Evolutionary conservation across 768 basidiomycete genomes (phyloP).

Genomic region (Fomitopsis serialis): DNA sequence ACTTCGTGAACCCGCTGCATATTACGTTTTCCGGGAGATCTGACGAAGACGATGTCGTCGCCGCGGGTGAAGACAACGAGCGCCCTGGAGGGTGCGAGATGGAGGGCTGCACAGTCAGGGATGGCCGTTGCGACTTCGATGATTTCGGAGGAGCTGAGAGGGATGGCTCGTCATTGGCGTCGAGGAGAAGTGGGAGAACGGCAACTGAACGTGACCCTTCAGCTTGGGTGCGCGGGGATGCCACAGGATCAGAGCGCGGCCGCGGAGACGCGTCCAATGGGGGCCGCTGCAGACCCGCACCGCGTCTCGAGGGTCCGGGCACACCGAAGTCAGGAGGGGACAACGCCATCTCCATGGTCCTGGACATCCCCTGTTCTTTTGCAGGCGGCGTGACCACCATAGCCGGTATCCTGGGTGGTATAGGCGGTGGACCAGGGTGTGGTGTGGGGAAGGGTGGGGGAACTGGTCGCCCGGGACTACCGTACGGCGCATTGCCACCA

Average conservation of each 20-base stretch:
- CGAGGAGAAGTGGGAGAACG: slow-evolving; percentile 8
- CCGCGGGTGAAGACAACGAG: slow-evolving; percentile 17
- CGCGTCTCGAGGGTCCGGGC: slow-evolving; percentile 10
- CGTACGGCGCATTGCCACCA: not conserved
- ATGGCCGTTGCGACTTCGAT: not conserved
- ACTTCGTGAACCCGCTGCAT: slow-evolving; percentile 65
- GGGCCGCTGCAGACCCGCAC: slow-evolving; percentile 9
- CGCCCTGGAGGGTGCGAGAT: slow-evolving; percentile 5
- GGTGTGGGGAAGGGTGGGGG: too few relatives aligned
- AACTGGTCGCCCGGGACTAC: not conserved
- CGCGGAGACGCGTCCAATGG: slow-evolving; percentile 16
- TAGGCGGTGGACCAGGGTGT: not conserved
- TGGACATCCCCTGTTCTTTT: slow-evolving; percentile 15
- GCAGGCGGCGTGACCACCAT: not conserved
- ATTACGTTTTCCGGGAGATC: slow-evolving; percentile 22
- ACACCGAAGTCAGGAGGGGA: slow-evolving; percentile 8
- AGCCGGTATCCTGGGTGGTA: not conserved
- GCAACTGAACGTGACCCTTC: not conserved
- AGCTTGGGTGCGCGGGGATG: not conserved
- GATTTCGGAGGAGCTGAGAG: slow-evolving; percentile 11
- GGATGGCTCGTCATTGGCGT: slow-evolving; percentile 4
- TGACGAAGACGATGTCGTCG: slow-evolving; percentile 10
- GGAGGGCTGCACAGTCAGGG: slow-evolving; percentile 1
- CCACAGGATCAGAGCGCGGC: slow-evolving; percentile 27
- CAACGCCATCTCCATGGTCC: slow-evolving; percentile 33